Percentiles rank a stretch among this genome's conserved stretches.
phyloP scores from a whole-genome alignment of 2,329 filamentous ascomycete genomes.

The Trichothecium roseum region DNA sequence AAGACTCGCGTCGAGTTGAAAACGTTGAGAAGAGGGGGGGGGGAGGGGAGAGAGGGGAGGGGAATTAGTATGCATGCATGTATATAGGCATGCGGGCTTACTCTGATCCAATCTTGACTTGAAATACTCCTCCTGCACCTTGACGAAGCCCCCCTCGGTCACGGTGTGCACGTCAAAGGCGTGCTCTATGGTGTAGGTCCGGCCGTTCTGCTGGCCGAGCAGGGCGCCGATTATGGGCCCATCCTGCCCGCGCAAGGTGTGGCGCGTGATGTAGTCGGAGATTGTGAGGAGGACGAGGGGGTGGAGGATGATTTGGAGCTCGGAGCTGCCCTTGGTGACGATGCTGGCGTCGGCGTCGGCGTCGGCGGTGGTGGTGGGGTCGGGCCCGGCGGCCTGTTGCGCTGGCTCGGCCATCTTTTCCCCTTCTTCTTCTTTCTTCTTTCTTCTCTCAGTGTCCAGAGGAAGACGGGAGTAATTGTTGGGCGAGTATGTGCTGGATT shows the following conservation, averaged over 20 bases:
- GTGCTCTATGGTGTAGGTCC: slow-evolving; percentile 84
- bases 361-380: slow-evolving; percentile 23
- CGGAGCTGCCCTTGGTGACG: slow-evolving; percentile 56
- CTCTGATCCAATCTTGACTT: slow-evolving; percentile 71
- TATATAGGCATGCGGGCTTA: too few species aligned
- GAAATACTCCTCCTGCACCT: slow-evolving; percentile 52
- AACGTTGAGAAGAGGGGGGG: too few species aligned
- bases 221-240: slow-evolving; percentile 78
- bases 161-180: slow-evolving; percentile 55
- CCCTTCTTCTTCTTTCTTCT: too few species aligned
- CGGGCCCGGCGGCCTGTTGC: slow-evolving; percentile 24
- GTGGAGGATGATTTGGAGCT: slow-evolving; percentile 77
- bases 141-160: slow-evolving; percentile 43
- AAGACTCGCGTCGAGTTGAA: too few species aligned
- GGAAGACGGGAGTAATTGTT: too few species aligned
- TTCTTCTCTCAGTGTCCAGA: too few species aligned
- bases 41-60: too few species aligned
- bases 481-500: too few species aligned
- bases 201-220: slow-evolving; percentile 84
- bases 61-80: too few species aligned
- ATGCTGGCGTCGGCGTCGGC: slow-evolving; percentile 44
- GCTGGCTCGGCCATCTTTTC: background rate
- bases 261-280: slow-evolving; percentile 90
- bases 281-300: slow-evolving; percentile 93
- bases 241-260: slow-evolving; percentile 64